Evolutionary conservation across 306 rosid genomes (phyloP).

Genomic region (Oemleria cerasiformis): DNA sequence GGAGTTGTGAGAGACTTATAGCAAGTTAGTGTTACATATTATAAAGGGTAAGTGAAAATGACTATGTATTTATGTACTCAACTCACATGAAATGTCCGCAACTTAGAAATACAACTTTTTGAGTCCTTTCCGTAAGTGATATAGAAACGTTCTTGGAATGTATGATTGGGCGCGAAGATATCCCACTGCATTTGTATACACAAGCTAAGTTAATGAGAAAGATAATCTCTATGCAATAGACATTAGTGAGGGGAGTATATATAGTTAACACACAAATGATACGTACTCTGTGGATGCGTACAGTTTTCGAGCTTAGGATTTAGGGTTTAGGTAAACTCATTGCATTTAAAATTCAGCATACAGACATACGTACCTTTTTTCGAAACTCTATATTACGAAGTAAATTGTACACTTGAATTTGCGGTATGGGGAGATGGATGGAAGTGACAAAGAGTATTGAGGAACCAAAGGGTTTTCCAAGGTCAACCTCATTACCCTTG

Average conservation of each 20-base stretch:
- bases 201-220: neutral
- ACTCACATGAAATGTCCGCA: constrained; percentile 41
- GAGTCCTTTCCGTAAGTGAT: constrained; percentile 32
- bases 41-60: neutral
- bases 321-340: neutral
- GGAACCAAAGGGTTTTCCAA: constrained; percentile 23
- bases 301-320: no score
- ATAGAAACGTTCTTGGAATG: constrained; percentile 25
- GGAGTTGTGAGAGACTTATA: no score
- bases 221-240: neutral
- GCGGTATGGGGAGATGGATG: constrained; percentile 30
- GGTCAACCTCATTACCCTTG: neutral
- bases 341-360: no score
- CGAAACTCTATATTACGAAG: constrained; percentile 42
- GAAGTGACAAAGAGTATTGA: constrained; percentile 35
- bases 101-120: constrained; percentile 44
- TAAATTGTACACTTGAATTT: constrained; percentile 36
- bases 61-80: neutral
- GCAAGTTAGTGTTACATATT: no score
- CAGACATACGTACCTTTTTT: constrained; percentile 35
- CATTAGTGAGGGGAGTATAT: neutral
- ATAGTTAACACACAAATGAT: no score
- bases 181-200: constrained; percentile 47
- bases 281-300: no score
- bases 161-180: constrained; percentile 26